A percentile compares a stretch with the other conserved stretches of the same genome.
Evolutionary conservation across 116 monocot species (phyloP).

Genomic region (Zostera marina): DNA sequence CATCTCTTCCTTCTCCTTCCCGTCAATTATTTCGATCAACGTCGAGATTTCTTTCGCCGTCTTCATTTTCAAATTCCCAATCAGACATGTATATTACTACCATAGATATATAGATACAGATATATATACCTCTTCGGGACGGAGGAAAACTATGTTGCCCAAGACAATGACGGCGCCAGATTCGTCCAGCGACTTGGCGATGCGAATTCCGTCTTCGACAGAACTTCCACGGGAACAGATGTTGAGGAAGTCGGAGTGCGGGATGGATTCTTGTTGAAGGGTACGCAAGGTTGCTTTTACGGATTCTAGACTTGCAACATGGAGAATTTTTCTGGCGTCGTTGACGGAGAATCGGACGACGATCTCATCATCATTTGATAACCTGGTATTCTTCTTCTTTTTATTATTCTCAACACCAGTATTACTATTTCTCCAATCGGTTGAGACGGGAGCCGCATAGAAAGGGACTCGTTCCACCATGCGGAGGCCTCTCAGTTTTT

Average conservation of each 20-base stretch:
- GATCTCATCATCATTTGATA: neutral
- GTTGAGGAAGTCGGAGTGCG: slow-evolving; percentile 34
- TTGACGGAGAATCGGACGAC: slow-evolving; percentile 20
- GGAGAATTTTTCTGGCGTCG: slow-evolving; percentile 43
- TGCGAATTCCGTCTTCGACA: slow-evolving; percentile 15
- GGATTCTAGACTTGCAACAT: slow-evolving; percentile 41
- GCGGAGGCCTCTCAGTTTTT: slow-evolving; percentile 19
- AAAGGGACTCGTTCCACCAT: slow-evolving; percentile 14
- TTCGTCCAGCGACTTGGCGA: slow-evolving; percentile 57
- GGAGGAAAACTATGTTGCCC: slow-evolving; percentile 53
- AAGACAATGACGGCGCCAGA: slow-evolving; percentile 63
- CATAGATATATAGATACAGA: neutral
- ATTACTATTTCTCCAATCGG: neutral
- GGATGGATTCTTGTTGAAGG: slow-evolving; percentile 13
- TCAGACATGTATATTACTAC: too few species aligned
- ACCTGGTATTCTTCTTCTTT: too few species aligned
- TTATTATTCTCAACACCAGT: neutral
- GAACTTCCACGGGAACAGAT: slow-evolving; percentile 36
- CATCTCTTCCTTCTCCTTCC: slow-evolving; percentile 13
- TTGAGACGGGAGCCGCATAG: slow-evolving; percentile 11
- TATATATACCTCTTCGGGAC: slow-evolving; percentile 47
- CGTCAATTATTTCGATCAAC: slow-evolving; percentile 8
- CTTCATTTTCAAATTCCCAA: neutral
- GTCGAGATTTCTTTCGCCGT: slow-evolving; percentile 32
- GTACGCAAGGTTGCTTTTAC: slow-evolving; percentile 29